Percentiles rank a stretch among this genome's conserved stretches.
Evolutionary conservation across 495 filamentous ascomycete species (phyloP).

Genomic region (Daldinia bambusicola): DNA sequence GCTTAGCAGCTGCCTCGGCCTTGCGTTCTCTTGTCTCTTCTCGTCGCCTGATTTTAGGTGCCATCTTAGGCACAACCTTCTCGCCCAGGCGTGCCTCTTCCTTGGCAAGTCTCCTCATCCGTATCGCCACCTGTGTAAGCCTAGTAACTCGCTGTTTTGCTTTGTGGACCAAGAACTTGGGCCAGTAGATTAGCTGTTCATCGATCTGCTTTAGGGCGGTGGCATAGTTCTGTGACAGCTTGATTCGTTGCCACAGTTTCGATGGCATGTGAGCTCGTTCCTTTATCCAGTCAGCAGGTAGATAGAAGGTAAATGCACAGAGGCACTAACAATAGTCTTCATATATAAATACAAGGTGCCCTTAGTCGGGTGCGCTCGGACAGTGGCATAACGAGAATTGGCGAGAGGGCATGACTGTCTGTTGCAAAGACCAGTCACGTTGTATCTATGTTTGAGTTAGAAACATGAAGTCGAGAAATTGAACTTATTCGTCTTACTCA

Average conservation of each 20-base stretch:
- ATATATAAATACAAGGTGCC: constrained; percentile 95
- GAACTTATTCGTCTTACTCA: constrained; percentile 69
- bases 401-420: constrained; percentile 94
- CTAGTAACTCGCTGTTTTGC: constrained; percentile 95
- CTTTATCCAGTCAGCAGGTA: constrained; percentile 13
- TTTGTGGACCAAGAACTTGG: constrained; percentile 94
- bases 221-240: constrained; percentile 88
- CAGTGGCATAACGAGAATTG: constrained; percentile 93
- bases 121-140: constrained; percentile 90
- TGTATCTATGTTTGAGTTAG: constrained; percentile 24
- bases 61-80: constrained; percentile 85
- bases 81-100: constrained; percentile 94
- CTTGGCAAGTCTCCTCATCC: constrained; percentile 81
- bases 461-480: neutral
- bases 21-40: constrained; percentile 94
- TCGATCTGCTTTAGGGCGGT: constrained; percentile 90
- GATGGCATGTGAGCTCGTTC: constrained; percentile 90
- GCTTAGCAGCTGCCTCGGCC: constrained; percentile 91
- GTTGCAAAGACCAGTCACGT: constrained; percentile 93
- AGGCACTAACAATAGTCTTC: constrained; percentile 73
- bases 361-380: constrained; percentile 82
- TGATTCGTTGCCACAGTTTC: constrained; percentile 95
- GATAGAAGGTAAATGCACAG: neutral
- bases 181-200: constrained; percentile 90
- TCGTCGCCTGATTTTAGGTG: constrained; percentile 88